Evolutionary conservation across 2,329 filamentous ascomycete genomes (phyloP), one percentile per base, ranked within the genome.

Genomic region (Plenodomus tracheiphilus): DNA sequence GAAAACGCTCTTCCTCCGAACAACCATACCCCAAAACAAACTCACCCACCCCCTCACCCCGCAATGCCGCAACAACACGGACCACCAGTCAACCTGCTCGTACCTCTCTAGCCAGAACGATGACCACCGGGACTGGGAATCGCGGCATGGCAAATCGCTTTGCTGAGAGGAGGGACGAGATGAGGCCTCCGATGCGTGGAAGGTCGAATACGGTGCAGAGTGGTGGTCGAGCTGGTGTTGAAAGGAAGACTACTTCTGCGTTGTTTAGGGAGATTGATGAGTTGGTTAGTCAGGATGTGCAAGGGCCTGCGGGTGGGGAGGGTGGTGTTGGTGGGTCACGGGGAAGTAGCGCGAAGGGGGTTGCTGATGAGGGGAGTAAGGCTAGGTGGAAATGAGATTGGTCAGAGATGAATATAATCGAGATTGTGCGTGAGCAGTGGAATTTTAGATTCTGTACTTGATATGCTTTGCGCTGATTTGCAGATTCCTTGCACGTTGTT

Each of bases 181-280:
- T 13, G 5, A 38, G 19, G 39, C 28, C n/a, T n/a, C n/a, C 28
- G 28, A 32, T 32, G 28, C 28, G 28, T 32, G 28, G 28, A 7
- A 6, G 28, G 28, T 7, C 28, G 28, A 32, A 32, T 32, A 32
- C 28, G 15, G 9, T 32, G 28, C 28, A 15, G 11, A 32, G 13
- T 32, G 28, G 28, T 32, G 13, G 6, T 7, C 28, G 28, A 32
- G 28, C 6, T 15, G 44, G n/a, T 13, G 22, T 15, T 25, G 42
- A 38, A 1, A 57, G 53, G 5, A 63, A 60, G 22, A 69, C 59
- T 3, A 67, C 53, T 7, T 70, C 66, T 3, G 54, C 49, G n/a
- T 36, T 67, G 6, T 58, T 59, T 25, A 58, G 57, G 10, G 64
- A 69, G 34, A 56, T 70, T n/a, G 66, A 67, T 35, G 56, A 65